Base-by-base conservation (phyloP, 371 early-diverging fungal species). In the Saksenaea oblongispora region DNA sequence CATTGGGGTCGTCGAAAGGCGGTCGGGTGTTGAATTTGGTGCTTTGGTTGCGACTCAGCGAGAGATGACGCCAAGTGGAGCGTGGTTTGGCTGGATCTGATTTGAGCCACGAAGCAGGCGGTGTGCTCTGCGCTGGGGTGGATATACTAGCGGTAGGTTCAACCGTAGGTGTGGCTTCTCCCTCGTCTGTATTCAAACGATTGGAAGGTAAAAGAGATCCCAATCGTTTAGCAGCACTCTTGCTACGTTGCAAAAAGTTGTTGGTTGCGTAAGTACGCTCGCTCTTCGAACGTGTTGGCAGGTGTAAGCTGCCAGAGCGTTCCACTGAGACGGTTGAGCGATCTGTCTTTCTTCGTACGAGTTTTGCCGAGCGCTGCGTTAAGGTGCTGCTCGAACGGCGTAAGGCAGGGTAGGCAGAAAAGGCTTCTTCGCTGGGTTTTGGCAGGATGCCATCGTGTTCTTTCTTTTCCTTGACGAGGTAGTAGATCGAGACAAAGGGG, bases 401-500 rank as follows among this genome's bases (percentile, higher is more conserved):
- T 17, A 70, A 55, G 10, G 42, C 44, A 14, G 67, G 67, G 8
- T 47, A 53, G 13, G 67, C 3, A 1, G 51, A n/a, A 22, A 47
- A 47, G 7, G 51, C 22, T 22, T 47, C 51, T 47, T 47, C 51
- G 62, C 35, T 68, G 35, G 24, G 64, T 57, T 24, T 72, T 62
- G 9, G 65, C 63, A 31, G 28, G 47, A 14, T 66, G 66, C 1
- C 62, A 15, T 80, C 77, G 1, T 71, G 63, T 27, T 78, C 79
- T 57, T 71, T 72, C 51, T 75, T 84, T 75, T 96, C 96, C 59
- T 84, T 84, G 22, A 94, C 94, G 35, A 96, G 83, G 63, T 92
- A 90, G 64, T 96, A 96, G 22, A 96, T 91, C 61, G 92, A 93
- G 9, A 93, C 80, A 31, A 93, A 68, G 2, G 94, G 94, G 63